These are phyloP conservation scores for Trypanosoma vivax DNA, from an alignment of 208 protist genomes.

Conservation along the genomic window DNA sequence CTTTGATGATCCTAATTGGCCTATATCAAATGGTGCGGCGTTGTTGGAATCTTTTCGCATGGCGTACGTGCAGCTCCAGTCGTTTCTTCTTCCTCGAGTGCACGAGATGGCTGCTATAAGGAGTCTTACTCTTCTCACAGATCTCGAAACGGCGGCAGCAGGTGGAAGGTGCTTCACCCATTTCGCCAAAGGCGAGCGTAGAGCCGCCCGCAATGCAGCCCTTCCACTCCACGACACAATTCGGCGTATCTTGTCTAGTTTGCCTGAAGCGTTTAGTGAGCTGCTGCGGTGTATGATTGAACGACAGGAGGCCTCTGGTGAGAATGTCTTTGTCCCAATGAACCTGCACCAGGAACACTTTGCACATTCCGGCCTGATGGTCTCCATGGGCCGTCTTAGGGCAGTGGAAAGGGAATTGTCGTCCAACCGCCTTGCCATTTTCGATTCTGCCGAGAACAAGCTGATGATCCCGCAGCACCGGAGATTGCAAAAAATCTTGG, in stretches of 20 bases:
- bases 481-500: conserved; percentile 45
- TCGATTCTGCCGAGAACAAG: conserved; percentile 66
- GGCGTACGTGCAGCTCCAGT: conserved; percentile 47
- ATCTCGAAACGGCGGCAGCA: conserved; percentile 35
- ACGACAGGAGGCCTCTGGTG: conserved; percentile 57
- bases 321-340: conserved; percentile 50
- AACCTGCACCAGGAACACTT: conserved; percentile 47
- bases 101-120: conserved; percentile 39
- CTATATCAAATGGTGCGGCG: conserved; percentile 12
- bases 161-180: conserved; percentile 6
- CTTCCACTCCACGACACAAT: conserved; percentile 77
- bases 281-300: conserved; percentile 57
- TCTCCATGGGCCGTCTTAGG: conserved; percentile 61
- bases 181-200: conserved; percentile 3
- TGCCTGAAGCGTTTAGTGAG: conserved; percentile 56
- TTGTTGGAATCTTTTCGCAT: conserved; percentile 33
- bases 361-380: conserved; percentile 49
- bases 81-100: conserved; percentile 53
- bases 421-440: conserved; percentile 74
- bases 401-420: conserved; percentile 71
- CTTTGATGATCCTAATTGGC: conserved; percentile 65
- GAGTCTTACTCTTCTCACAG: conserved; percentile 44
- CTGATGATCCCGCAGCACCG: conserved; percentile 62
- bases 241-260: conserved; percentile 63
- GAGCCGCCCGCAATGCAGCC: neutral